Evolutionary conservation across 345 rosid species (phyloP).

Genomic region (Rhodamnia argentea): DNA sequence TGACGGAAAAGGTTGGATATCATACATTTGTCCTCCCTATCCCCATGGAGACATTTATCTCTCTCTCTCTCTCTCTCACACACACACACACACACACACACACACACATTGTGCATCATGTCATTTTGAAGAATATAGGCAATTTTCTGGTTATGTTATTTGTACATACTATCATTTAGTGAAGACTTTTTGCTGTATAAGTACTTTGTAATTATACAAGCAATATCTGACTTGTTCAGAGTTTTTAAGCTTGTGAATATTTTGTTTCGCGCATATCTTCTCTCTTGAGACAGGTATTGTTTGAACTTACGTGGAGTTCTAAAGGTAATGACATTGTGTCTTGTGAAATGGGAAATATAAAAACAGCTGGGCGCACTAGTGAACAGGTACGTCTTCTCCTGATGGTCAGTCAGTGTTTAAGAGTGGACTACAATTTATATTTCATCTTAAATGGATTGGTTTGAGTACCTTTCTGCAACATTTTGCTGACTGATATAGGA

Average conservation of each 20-base stretch:
- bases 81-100: too few relatives aligned
- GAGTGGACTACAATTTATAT: not conserved
- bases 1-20: conserved; percentile 64
- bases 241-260: not conserved
- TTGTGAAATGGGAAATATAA: conserved; percentile 78
- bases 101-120: not conserved
- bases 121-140: not conserved
- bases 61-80: too few relatives aligned
- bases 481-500: not conserved
- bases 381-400: conserved; percentile 47
- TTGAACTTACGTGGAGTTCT: conserved; percentile 87
- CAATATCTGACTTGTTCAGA: not conserved
- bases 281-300: conserved; percentile 55
- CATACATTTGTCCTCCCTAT: not conserved
- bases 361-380: conserved; percentile 83
- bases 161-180: not conserved
- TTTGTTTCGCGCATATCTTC: not conserved
- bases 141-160: not conserved
- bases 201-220: not conserved
- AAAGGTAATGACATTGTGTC: conserved; percentile 86
- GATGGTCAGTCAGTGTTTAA: not conserved
- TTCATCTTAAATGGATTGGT: not conserved
- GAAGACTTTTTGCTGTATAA: not conserved
- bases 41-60: not conserved
- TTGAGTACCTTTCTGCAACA: not conserved